Percentiles rank a stretch among this genome's conserved stretches.
phyloP scores from a whole-genome alignment of 805 yeast species.

The Saturnispora ahearnii region DNA sequence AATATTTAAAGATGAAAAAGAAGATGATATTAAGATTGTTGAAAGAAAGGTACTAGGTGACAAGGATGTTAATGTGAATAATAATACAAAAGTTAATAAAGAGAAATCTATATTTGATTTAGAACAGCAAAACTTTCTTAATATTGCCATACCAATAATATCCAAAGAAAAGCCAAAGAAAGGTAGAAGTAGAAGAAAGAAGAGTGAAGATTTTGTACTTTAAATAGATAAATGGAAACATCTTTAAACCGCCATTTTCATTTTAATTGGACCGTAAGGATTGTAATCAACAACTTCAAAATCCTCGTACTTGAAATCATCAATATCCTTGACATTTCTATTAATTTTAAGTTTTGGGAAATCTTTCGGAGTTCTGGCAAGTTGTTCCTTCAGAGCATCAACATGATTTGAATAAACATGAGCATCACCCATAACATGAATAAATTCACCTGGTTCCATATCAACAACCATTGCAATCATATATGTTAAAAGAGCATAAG shows the following conservation, averaged over 20 bases:
- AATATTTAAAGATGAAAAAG: slow-evolving; percentile 13
- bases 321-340: slow-evolving; percentile 62
- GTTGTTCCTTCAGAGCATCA: slow-evolving; percentile 79
- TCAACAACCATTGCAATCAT: slow-evolving; percentile 96
- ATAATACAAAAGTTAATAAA: neutral
- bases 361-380: slow-evolving; percentile 59
- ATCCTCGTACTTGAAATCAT: slow-evolving; percentile 83
- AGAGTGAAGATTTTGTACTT: slow-evolving; percentile 2
- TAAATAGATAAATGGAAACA: neutral
- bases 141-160: neutral
- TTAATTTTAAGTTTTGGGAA: slow-evolving; percentile 76
- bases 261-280: slow-evolving; percentile 76
- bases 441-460: slow-evolving; percentile 91
- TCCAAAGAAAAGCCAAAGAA: neutral
- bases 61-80: neutral
- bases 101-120: slow-evolving; percentile 7
- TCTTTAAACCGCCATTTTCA: slow-evolving; percentile 90
- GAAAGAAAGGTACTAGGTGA: neutral
- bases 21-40: neutral
- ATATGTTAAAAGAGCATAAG: slow-evolving; percentile 82
- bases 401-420: slow-evolving; percentile 92
- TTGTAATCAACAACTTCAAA: slow-evolving; percentile 72
- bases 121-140: slow-evolving; percentile 2
- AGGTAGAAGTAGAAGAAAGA: neutral
- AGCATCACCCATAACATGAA: slow-evolving; percentile 94